Conservation (phyloP, 2,329 filamentous ascomycete genomes). For the Colletotrichum gloeosporioides region DNA sequence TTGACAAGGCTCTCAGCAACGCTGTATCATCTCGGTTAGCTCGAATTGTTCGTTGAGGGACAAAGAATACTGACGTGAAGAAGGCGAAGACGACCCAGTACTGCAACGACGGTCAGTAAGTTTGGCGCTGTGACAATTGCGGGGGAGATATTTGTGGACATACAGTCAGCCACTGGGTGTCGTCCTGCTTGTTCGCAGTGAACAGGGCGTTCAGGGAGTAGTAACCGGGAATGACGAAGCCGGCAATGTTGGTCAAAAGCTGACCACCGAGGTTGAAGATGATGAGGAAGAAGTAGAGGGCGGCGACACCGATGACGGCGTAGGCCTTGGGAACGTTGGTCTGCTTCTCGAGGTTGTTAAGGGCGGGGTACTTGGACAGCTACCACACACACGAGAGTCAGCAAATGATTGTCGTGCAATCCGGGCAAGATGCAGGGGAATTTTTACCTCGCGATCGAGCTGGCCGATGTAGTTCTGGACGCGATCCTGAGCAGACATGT, state of each 20-base stretch:
- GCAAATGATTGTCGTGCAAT: not conserved
- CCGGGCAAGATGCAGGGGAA: not conserved
- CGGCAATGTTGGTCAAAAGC: conserved; percentile 85
- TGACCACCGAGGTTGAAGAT: conserved; percentile 92
- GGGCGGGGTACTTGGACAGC: conserved; percentile 84
- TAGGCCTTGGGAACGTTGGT: conserved; percentile 86
- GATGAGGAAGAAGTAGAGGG: conserved; percentile 89
- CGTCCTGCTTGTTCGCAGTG: conserved; percentile 72
- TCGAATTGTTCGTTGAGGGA: not conserved
- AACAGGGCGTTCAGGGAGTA: conserved; percentile 84
- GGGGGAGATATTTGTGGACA: conserved; percentile 33
- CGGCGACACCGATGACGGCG: conserved; percentile 75
- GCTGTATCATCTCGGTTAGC: conserved; percentile 36
- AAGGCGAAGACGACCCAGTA: conserved; percentile 90
- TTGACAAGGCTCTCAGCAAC: conserved; percentile 83
- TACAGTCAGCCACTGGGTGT: conserved; percentile 82
- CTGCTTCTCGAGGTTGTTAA: conserved; percentile 87
- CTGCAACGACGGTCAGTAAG: conserved; percentile 40
- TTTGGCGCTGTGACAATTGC: conserved; percentile 5
- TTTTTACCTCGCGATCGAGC: conserved; percentile 79
- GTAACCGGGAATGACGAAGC: conserved; percentile 83
- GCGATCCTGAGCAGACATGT: conserved; percentile 78
- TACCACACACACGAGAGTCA: conserved; percentile 38
- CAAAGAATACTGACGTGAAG: conserved; percentile 63
- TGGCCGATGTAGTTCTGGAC: conserved; percentile 77